Base-by-base conservation (phyloP, 2,329 filamentous ascomycete species). In the Scytalidium lignicola region DNA sequence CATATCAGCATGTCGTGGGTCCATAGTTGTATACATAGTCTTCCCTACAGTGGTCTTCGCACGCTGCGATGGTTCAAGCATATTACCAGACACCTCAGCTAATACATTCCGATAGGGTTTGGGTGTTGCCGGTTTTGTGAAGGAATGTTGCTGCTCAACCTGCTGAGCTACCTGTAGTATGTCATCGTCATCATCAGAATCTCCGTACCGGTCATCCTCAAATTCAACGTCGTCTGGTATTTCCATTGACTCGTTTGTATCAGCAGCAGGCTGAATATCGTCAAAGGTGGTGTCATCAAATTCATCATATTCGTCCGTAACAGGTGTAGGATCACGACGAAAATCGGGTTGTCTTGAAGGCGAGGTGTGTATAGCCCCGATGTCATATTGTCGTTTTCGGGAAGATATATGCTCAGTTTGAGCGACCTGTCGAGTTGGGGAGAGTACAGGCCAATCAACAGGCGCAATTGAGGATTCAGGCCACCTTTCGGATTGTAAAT, bases 151-250 rank as follows among this genome's bases (percentile, higher is more conserved):
- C 26, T 68, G 68, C 47, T 74, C 71, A 39, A 72, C 60, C 45
- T 71, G 66, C 39, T 68, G 65, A 9, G 71, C 67, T 40, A 70
- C 58, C 47, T 74, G 64, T 20, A 73, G 60, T 53, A 74, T 65
- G 15, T 61, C 62, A 49, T 61, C 57, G 32, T 62, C 58, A 22
- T 67, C 66, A 43, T 67, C 65, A 17, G 59, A 55, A 37, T 52
- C 51, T n/a, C 55, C 58, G 45, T 57, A 59, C 37, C 59, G 53
- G 39, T 59, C 58, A 5, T 37, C 32, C 1, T 52, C 50, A 17
- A 48, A 29, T 17, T 49, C 37, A 17, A 28, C 48, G n/a, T 55
- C 45, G 20, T 39, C 47, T 22, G 39, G 20, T 29, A 21, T 41
- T 9, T 53, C 44, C 29, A 50, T 43, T n/a, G 55, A 43, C 9